Evolutionary conservation across 78 protist genomes (phyloP), one percentile per base, ranked within the genome.

Genomic region (Bigelowiella natans): DNA sequence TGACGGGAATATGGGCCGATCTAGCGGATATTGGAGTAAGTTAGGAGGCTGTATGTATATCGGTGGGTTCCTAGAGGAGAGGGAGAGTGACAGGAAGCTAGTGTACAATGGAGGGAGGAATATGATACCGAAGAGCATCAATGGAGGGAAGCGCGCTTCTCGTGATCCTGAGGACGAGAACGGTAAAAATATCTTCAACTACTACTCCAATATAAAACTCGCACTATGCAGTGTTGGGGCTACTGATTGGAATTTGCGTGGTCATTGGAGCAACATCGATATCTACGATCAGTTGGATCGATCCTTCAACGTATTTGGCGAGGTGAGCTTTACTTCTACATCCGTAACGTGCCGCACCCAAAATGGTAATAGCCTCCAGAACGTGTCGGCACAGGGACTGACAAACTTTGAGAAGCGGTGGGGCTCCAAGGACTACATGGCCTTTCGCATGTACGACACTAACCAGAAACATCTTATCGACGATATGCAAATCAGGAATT

Each of bases 1-100:
- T 86, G 91, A 91, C 26, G 96, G 96, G 51, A 95, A 95, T 38
- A 26, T 83, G 7, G 95, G 94, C 2, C 94, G 90, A 82, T 88
- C 93, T 11, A 37, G 93, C 37, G 96, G 95, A 2, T 88, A 37
- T 36, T 88, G 40, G 51, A 92, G 90, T 88, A 18, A n/a, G n/a
- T n/a, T n/a, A n/a, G n/a, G n/a, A 40, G 90, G 93, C 83, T 40
- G 95, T 31, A 83, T 95, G 83, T 95, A 95, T 86, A 89, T 93
- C n/a, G 94, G 94, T 1, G 94, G 92, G 26, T 0, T 2, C 86
- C 89, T 92, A n/a, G 30, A 3, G 40, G 86, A 88, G 83, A 38
- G 26, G n/a, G 1, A 38, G 1, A 18, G 26, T 26, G 3, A 38
- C n/a, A n/a, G n/a, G n/a, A n/a, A n/a, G n/a, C n/a, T n/a, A n/a